phyloP scores from a whole-genome alignment of 2,329 filamentous ascomycete species.

The Emergomyces orientalis region DNA sequence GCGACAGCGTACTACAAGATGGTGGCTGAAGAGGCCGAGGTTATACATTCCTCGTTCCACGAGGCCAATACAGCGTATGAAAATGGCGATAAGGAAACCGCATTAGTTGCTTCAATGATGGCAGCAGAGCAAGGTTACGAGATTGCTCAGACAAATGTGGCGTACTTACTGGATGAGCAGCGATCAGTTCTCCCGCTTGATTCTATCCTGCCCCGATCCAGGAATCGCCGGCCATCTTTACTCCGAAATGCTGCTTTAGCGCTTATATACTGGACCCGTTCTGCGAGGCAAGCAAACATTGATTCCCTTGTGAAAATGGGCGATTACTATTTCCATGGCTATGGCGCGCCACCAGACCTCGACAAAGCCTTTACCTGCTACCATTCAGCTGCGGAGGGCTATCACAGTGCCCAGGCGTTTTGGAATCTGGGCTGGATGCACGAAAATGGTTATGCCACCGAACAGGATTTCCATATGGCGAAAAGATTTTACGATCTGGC shows the following conservation, averaged over 20 bases:
- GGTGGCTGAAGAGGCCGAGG: slow-evolving; percentile 64
- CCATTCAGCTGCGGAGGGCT: slow-evolving; percentile 78
- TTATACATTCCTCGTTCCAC: slow-evolving; percentile 64
- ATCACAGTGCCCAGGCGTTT: slow-evolving; percentile 86
- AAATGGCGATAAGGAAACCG: slow-evolving; percentile 66
- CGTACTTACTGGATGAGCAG: slow-evolving; percentile 70
- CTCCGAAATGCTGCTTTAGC: slow-evolving; percentile 57
- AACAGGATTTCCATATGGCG: slow-evolving; percentile 93
- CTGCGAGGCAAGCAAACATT: slow-evolving; percentile 83
- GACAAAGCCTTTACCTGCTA: slow-evolving; percentile 92
- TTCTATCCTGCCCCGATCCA: slow-evolving; percentile 41
- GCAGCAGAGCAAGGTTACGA: slow-evolving; percentile 91
- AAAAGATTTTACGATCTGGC: slow-evolving; percentile 95
- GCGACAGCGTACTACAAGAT: slow-evolving; percentile 76
- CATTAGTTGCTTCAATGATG: slow-evolving; percentile 72
- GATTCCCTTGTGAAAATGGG: slow-evolving; percentile 97
- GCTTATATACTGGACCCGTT: slow-evolving; percentile 89
- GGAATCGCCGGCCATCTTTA: slow-evolving; percentile 36
- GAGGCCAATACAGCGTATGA: slow-evolving; percentile 80
- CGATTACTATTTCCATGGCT: slow-evolving; percentile 84
- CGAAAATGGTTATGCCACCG: slow-evolving; percentile 85
- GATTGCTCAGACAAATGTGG: slow-evolving; percentile 79
- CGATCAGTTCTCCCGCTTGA: slow-evolving; percentile 53
- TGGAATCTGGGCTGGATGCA: slow-evolving; percentile 99
- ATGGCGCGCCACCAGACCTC: slow-evolving; percentile 61